Base-by-base conservation (phyloP, 1,284 basidiomycete genomes). In the Sanghuangporus weigelae region DNA sequence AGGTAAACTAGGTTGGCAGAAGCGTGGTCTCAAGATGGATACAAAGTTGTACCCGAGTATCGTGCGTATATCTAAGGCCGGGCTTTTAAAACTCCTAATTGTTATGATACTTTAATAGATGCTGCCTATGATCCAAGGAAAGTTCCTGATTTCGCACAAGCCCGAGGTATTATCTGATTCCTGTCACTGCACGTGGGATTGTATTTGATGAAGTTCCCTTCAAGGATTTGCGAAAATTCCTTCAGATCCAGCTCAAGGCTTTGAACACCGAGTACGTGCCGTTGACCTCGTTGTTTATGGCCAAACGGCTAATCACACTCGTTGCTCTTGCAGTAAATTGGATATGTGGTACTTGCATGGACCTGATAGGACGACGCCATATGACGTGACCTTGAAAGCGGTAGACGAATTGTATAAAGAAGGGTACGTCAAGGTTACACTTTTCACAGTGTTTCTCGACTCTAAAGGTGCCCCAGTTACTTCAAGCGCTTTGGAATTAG, bases 401-500 rank as follows among this genome's bases (percentile, higher is more conserved):
- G 75, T 82, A 57, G 75, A 85, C 70, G 78, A 80, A 4, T 75
- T 81, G 23, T 74, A 84, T 73, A 76, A 80, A 64, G 76, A 81
- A 66, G 82, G 63, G 59, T 57, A 21, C 26, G 82, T n/a, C 26
- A n/a, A 44, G 6, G n/a, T n/a, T n/a, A n/a, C n/a, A n/a, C n/a
- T n/a, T n/a, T n/a, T n/a, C n/a, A n/a, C n/a, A n/a, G n/a, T n/a
- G n/a, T n/a, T n/a, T n/a, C n/a, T n/a, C n/a, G n/a, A n/a, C n/a
- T n/a, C n/a, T n/a, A n/a, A n/a, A n/a, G n/a, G n/a, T n/a, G n/a
- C n/a, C n/a, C n/a, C n/a, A n/a, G n/a, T n/a, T n/a, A n/a, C n/a
- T n/a, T n/a, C n/a, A n/a, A n/a, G n/a, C n/a, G n/a, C n/a, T n/a
- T n/a, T n/a, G n/a, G n/a, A n/a, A n/a, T n/a, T n/a, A n/a, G n/a